phyloP scores from a whole-genome alignment of 2,329 filamentous ascomycete genomes.

The Aphanocladium album region DNA sequence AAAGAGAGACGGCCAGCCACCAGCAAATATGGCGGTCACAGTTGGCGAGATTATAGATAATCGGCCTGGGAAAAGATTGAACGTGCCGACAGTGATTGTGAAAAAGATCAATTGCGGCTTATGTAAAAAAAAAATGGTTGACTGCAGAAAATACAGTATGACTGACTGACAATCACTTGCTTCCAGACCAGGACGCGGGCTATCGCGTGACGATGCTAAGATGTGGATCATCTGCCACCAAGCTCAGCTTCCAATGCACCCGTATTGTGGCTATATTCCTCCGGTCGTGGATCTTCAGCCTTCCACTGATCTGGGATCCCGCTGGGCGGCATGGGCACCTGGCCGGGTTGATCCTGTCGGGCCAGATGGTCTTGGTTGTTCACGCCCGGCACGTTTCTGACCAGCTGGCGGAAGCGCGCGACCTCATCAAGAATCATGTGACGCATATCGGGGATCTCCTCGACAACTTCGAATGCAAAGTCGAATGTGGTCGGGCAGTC shows the following conservation, averaged over 20 bases:
- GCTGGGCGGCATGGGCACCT: constrained; percentile 26
- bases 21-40: not conserved
- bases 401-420: constrained; percentile 67
- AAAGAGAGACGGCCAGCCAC: not conserved
- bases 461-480: constrained; percentile 94
- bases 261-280: constrained; percentile 48
- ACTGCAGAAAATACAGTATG: too few relatives aligned
- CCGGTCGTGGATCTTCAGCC: constrained; percentile 54
- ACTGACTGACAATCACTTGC: too few relatives aligned
- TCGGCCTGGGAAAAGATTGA: not conserved
- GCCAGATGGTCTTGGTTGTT: constrained; percentile 28
- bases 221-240: not conserved
- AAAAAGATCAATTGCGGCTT: too few relatives aligned
- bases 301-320: constrained; percentile 53
- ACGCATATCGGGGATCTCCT: constrained; percentile 91
- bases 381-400: constrained; percentile 44
- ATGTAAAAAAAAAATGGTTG: too few relatives aligned
- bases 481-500: constrained; percentile 93
- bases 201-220: too few relatives aligned
- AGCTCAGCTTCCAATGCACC: constrained; percentile 55
- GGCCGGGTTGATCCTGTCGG: constrained; percentile 19
- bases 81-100: not conserved
- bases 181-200: too few relatives aligned
- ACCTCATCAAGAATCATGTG: constrained; percentile 95
- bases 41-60: not conserved